A percentile compares a stretch with the other conserved stretches of the same genome.
These are phyloP conservation scores for Boletus subcaerulescens DNA, from an alignment of 768 basidiomycete genomes.

Conservation along the genomic window DNA sequence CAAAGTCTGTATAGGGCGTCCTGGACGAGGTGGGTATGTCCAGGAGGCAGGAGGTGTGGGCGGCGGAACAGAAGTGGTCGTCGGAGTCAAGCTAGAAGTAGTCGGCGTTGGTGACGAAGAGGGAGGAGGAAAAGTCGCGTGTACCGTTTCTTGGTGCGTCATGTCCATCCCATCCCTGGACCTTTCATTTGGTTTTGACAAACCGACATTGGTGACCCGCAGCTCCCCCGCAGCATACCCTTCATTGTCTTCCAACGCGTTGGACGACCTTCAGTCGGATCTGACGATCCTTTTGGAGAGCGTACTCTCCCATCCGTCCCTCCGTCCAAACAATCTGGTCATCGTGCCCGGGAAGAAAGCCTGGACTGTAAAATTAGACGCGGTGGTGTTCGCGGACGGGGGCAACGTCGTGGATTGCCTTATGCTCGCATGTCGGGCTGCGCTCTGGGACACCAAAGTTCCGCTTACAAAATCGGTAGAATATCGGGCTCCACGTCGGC, in stretches of 20 bases:
- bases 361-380: conserved; percentile 76
- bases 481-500: conserved; percentile 48
- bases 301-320: conserved; percentile 62
- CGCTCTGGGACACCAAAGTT: conserved; percentile 78
- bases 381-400: conserved; percentile 68
- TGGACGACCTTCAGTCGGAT: conserved; percentile 80
- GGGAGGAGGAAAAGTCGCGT: conserved; percentile 61
- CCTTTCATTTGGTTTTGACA: not conserved
- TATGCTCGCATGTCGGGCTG: conserved; percentile 75
- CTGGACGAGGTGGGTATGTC: conserved; percentile 67
- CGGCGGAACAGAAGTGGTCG: conserved; percentile 74
- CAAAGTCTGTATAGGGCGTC: conserved; percentile 64
- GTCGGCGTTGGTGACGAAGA: conserved; percentile 44
- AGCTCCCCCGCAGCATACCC: conserved; percentile 85
- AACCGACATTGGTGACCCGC: conserved; percentile 29
- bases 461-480: conserved; percentile 71
- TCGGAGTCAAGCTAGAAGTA: conserved; percentile 78
- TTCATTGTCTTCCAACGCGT: conserved; percentile 51
- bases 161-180: not conserved
- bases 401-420: conserved; percentile 78
- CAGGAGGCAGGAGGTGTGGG: conserved; percentile 74
- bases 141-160: conserved; percentile 75
- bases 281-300: conserved; percentile 60
- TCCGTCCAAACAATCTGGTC: conserved; percentile 62
- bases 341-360: conserved; percentile 61